Conservation (phyloP, 208 protist species). For the Trichomonas vaginalis region DNA sequence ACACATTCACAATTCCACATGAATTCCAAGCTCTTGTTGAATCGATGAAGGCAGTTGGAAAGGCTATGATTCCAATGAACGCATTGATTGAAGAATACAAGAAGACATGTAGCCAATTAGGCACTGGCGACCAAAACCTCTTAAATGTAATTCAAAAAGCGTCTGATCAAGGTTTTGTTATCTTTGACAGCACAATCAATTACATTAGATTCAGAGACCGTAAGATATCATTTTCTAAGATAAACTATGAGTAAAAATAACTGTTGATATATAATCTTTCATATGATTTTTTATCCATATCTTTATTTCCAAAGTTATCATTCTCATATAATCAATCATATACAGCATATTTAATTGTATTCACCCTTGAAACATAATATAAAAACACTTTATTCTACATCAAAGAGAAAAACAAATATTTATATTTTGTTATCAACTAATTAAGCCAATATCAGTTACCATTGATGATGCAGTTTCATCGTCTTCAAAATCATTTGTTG, state of each 20-base stretch:
- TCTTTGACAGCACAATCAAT: neutral
- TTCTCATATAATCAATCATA: neutral
- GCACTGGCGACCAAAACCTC: neutral
- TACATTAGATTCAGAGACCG: constrained; percentile 4
- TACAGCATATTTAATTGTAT: neutral
- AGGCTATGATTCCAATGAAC: neutral
- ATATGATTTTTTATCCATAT: neutral
- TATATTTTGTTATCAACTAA: neutral
- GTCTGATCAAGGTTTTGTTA: neutral
- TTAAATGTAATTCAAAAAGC: neutral
- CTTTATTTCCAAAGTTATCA: no score
- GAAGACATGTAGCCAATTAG: neutral
- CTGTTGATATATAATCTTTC: neutral
- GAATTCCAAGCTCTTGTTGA: neutral
- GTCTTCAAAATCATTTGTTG: neutral
- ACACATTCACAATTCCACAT: neutral
- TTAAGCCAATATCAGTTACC: neutral
- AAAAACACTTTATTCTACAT: neutral
- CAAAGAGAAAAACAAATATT: neutral
- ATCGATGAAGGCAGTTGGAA: neutral
- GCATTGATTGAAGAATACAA: neutral
- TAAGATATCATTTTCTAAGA: neutral
- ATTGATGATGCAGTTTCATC: neutral
- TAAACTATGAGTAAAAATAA: neutral
- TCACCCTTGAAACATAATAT: neutral